Percentiles rank a stretch among this genome's conserved stretches.
Evolutionary conservation across 2,329 filamentous ascomycete genomes (phyloP).

Genomic region (Fusarium hostae): DNA sequence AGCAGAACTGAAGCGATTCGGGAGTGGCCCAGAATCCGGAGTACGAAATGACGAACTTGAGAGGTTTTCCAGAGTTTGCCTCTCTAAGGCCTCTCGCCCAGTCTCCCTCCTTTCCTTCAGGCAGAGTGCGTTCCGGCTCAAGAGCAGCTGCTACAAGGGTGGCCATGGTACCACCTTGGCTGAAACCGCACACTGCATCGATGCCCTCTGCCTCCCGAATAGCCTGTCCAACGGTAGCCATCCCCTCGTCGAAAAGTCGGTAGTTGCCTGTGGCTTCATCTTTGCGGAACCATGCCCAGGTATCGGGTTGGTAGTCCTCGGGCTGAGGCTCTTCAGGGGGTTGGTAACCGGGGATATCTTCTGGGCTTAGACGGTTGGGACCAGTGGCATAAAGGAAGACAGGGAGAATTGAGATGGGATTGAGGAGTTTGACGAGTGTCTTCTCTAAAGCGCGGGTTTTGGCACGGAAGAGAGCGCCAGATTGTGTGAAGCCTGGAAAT

Average conservation of each 20-base stretch:
- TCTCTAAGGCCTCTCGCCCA: slow-evolving; percentile 61
- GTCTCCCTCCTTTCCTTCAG: slow-evolving; percentile 45
- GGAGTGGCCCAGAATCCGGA: slow-evolving; percentile 78
- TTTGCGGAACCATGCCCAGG: slow-evolving; percentile 85
- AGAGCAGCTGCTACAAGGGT: slow-evolving; percentile 78
- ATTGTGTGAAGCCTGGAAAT: slow-evolving; percentile 83
- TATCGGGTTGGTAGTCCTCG: slow-evolving; percentile 67
- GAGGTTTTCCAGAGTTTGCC: slow-evolving; percentile 61
- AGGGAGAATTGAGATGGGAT: slow-evolving; percentile 64
- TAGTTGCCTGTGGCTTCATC: slow-evolving; percentile 74
- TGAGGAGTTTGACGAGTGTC: slow-evolving; percentile 77
- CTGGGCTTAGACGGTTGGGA: slow-evolving; percentile 69
- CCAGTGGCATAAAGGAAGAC: slow-evolving; percentile 75
- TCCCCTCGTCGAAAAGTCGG: slow-evolving; percentile 74
- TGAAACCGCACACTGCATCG: slow-evolving; percentile 85
- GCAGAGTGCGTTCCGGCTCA: slow-evolving; percentile 58
- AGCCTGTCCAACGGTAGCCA: slow-evolving; percentile 69
- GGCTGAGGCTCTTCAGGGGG: slow-evolving; percentile 55
- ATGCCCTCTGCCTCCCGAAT: slow-evolving; percentile 74
- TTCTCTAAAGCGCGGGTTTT: slow-evolving; percentile 92
- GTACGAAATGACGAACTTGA: slow-evolving; percentile 80
- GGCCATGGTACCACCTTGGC: slow-evolving; percentile 79
- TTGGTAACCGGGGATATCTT: slow-evolving; percentile 77
- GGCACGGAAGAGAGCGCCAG: slow-evolving; percentile 82
- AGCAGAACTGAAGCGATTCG: slow-evolving; percentile 69